phyloP scores from a whole-genome alignment of 306 rosid genomes.

The Dryas alaskensis region DNA sequence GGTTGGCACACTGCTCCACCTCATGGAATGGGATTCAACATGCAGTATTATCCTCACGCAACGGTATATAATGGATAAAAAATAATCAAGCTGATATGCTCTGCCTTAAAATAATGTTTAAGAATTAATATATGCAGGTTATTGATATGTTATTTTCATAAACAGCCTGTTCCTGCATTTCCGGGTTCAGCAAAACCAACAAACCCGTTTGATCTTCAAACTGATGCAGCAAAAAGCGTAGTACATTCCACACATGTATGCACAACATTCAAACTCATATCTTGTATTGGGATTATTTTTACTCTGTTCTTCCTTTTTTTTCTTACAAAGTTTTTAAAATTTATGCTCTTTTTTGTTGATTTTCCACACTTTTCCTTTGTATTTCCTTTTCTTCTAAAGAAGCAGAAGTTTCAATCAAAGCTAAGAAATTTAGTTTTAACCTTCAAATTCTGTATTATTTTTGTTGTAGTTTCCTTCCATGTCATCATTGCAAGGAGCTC shows the following conservation, averaged over 20 bases:
- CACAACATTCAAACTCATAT: slow-evolving; percentile 23
- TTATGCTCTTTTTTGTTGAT: background rate
- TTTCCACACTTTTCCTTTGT: background rate
- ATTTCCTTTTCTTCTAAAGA: slow-evolving; percentile 9
- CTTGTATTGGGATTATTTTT: background rate
- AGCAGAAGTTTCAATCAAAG: background rate
- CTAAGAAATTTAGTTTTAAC: background rate
- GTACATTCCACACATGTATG: slow-evolving; percentile 46
- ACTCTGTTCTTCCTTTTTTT: background rate
- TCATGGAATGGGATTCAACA: slow-evolving; percentile 48
- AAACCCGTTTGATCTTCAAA: slow-evolving; percentile 61
- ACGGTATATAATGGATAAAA: slow-evolving; percentile 33
- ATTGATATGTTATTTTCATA: slow-evolving; percentile 27
- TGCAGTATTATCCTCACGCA: slow-evolving; percentile 57
- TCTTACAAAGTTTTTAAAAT: background rate
- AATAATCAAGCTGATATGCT: slow-evolving; percentile 3
- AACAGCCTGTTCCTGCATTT: slow-evolving; percentile 50
- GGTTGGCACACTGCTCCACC: slow-evolving; percentile 57
- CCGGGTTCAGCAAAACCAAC: slow-evolving; percentile 32
- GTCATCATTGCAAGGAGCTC: slow-evolving; percentile 38
- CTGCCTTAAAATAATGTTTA: background rate
- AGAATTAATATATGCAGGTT: slow-evolving; percentile 10
- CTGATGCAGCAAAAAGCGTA: slow-evolving; percentile 35
- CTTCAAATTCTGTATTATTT: slow-evolving; percentile 19
- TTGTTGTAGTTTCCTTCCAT: slow-evolving; percentile 43